Conservation (phyloP, 768 basidiomycete species). For the Suillus sp. region DNA sequence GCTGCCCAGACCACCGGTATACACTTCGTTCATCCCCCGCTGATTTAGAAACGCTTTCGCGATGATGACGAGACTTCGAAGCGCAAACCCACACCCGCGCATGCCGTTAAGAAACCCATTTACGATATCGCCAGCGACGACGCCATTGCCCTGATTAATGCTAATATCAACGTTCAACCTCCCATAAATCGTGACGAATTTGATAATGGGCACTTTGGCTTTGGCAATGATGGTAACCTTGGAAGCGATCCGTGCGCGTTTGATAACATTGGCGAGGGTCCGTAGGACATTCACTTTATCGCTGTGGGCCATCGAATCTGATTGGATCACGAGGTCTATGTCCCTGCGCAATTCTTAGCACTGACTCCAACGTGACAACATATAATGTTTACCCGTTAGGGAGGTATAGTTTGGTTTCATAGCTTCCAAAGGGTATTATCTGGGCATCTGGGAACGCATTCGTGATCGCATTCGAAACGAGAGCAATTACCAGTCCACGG, state of each 20-base stretch:
- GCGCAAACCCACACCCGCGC: constrained; percentile 55
- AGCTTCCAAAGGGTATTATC: constrained; percentile 89
- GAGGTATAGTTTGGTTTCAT: constrained; percentile 90
- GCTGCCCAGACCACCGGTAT: constrained; percentile 90
- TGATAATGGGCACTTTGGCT: constrained; percentile 96
- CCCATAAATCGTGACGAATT: constrained; percentile 84
- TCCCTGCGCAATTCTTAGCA: constrained; percentile 57
- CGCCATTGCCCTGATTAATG: constrained; percentile 86
- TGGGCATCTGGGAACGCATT: constrained; percentile 75
- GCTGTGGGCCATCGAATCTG: constrained; percentile 68
- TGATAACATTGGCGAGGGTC: constrained; percentile 76
- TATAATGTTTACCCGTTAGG: constrained; percentile 74
- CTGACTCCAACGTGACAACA: constrained; percentile 8
- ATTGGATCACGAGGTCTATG: constrained; percentile 93
- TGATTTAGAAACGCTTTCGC: constrained; percentile 90
- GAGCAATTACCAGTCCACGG: constrained; percentile 68
- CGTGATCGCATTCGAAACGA: constrained; percentile 67
- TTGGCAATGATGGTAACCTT: constrained; percentile 87
- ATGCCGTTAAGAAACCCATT: constrained; percentile 76
- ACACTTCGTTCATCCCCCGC: constrained; percentile 97
- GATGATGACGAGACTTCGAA: constrained; percentile 83
- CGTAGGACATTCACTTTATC: constrained; percentile 72
- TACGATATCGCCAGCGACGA: constrained; percentile 77
- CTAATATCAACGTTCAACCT: constrained; percentile 91
- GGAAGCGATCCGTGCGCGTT: constrained; percentile 70